These are phyloP conservation scores for Atkinsonella hypoxylon DNA, from an alignment of 2,329 filamentous ascomycete species.

Conservation along the genomic window DNA sequence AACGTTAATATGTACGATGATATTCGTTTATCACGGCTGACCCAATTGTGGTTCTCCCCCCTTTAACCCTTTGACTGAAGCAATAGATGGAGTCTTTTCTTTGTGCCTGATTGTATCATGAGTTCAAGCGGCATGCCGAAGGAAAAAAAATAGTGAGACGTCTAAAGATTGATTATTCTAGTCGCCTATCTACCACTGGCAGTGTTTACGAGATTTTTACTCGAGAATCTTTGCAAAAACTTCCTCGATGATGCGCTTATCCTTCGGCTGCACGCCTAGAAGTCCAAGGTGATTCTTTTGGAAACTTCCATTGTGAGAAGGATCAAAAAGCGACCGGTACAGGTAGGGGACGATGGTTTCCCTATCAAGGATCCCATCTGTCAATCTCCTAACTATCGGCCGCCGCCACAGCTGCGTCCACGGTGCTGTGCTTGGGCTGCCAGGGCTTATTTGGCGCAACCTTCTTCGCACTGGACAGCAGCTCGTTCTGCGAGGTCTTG, in stretches of 20 bases:
- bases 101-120: no score
- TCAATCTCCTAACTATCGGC: conserved; percentile 20
- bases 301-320: conserved; percentile 21
- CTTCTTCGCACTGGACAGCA: conserved; percentile 35
- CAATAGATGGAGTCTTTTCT: no score
- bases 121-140: no score
- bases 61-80: no score
- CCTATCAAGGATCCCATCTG: conserved; percentile 17
- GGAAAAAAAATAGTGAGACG: no score
- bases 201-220: neutral
- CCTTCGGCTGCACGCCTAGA: conserved; percentile 30
- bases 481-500: conserved; percentile 31
- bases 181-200: no score
- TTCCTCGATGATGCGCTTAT: conserved; percentile 27
- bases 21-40: no score
- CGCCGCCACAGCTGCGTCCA: conserved; percentile 16
- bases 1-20: no score
- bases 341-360: conserved; percentile 23
- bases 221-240: conserved; percentile 12
- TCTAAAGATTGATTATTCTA: no score
- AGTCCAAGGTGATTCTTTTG: conserved; percentile 30
- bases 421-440: conserved; percentile 26
- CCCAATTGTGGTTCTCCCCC: no score
- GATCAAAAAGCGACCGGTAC: conserved; percentile 15
- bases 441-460: conserved; percentile 33